Percentiles rank a stretch among this genome's conserved stretches.
Evolutionary conservation across 495 filamentous ascomycete species (phyloP).

Genomic region (Thozetella sp.): DNA sequence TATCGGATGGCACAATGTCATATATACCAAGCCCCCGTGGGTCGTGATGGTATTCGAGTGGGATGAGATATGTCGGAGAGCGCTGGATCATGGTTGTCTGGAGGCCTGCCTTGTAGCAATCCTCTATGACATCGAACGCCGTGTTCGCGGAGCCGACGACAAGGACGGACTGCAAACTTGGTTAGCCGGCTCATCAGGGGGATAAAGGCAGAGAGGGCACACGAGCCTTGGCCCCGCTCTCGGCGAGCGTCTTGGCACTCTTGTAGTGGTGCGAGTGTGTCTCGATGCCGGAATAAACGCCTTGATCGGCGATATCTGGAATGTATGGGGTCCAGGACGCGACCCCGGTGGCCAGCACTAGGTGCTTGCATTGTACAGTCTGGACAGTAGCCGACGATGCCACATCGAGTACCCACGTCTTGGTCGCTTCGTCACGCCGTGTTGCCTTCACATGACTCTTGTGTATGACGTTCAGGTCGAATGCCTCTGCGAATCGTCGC

Average conservation of each 20-base stretch:
- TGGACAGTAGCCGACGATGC: not conserved
- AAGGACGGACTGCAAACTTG: slow-evolving; percentile 16
- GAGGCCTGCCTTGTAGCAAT: slow-evolving; percentile 18
- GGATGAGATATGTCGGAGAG: slow-evolving; percentile 28
- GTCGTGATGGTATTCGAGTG: slow-evolving; percentile 9
- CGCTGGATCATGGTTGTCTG: slow-evolving; percentile 21
- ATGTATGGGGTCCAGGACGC: slow-evolving; percentile 11
- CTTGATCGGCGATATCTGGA: slow-evolving; percentile 7
- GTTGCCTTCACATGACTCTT: slow-evolving; percentile 12
- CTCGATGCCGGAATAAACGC: slow-evolving; percentile 14
- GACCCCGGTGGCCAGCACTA: slow-evolving; percentile 19
- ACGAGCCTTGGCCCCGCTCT: slow-evolving; percentile 8
- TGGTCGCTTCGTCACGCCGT: slow-evolving; percentile 5
- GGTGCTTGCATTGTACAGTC: slow-evolving; percentile 15
- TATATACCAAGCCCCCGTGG: slow-evolving; percentile 12
- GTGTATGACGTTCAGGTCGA: slow-evolving; percentile 13
- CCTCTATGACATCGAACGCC: slow-evolving; percentile 21
- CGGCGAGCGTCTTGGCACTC: slow-evolving; percentile 6
- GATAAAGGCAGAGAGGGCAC: not conserved
- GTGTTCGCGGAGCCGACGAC: slow-evolving; percentile 24
- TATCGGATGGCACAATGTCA: slow-evolving; percentile 15
- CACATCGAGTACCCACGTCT: slow-evolving; percentile 13
- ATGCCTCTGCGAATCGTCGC: slow-evolving; percentile 8
- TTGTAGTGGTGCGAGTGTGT: slow-evolving; percentile 15
- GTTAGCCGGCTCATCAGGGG: not conserved